Base-by-base conservation (phyloP, 2,329 filamentous ascomycete genomes). In the Herpotrichia juniperi region DNA sequence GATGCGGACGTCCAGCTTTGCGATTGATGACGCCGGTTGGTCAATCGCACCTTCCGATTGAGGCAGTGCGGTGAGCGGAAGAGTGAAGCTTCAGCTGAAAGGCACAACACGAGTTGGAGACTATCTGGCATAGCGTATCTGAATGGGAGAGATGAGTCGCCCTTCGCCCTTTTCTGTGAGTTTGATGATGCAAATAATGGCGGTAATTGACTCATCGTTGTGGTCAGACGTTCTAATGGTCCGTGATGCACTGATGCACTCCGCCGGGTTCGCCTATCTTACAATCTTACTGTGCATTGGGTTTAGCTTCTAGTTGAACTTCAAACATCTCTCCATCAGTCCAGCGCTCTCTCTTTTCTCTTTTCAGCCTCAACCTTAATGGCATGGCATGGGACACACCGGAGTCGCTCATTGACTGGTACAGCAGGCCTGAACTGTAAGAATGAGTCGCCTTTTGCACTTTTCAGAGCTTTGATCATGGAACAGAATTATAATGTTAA, bases 141-240 rank as follows among this genome's bases (percentile, higher is more conserved):
- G 9, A 19, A 31, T 43, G 7, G 21, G 21, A 28, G n/a, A 14
- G 39, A 42, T n/a, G 12, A 25, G 34, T 42, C 39, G 39, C 39
- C 39, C 39, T 42, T 30, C 40, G 40, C 40, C 40, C 40, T 43
- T 43, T 31, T 43, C 14, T 17, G 10, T 19, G 24, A 16, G 11
- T 10, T 43, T 21, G 40, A 43, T 43, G 40, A 43, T 31, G 40
- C 24, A 30, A 17, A 43, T 30, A 9, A 31, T 43, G 28, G 28
- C 40, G 14, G n/a, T 21, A 7, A 6, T 40, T 19, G 37, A 40
- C 19, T 40, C 37, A 40, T 24, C 37, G 19, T 40, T 12, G 12
- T 7, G 10, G 21, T 19, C 16, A 37, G 34, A 37, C 21, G 34
- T 37, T 37, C 6, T 7, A n/a, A 37, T 37, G 34, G 34, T 37